These are phyloP conservation scores for Linderniella brevidens DNA, from an alignment of 257 asterid genomes.

Conservation along the genomic window DNA sequence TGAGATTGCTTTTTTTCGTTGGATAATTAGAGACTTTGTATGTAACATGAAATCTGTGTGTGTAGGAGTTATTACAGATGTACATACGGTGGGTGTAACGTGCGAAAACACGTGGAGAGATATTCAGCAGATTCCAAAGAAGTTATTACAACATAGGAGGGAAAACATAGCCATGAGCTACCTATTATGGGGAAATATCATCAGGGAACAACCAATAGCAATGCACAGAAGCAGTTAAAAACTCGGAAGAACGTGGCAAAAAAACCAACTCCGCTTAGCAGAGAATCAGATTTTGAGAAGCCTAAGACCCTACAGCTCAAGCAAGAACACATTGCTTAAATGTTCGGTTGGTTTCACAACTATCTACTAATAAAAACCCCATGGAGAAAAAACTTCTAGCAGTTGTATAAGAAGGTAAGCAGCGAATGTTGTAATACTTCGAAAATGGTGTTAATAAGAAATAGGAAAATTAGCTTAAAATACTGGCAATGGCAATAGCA, in stretches of 20 bases:
- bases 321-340: no score
- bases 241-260: neutral
- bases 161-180: constrained; percentile 74
- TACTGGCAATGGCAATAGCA: no score
- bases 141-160: constrained; percentile 81
- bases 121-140: constrained; percentile 70
- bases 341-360: no score
- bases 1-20: neutral
- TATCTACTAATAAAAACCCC: no score
- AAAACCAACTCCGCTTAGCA: no score
- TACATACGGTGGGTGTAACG: constrained; percentile 71
- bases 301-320: no score
- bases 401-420: no score
- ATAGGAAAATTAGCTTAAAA: no score
- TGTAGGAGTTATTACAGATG: constrained; percentile 89
- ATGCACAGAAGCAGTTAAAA: neutral
- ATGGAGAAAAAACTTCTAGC: no score
- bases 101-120: constrained; percentile 93
- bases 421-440: no score
- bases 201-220: neutral
- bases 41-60: neutral
- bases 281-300: no score
- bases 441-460: no score
- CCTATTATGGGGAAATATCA: constrained; percentile 34
- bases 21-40: neutral